Evolutionary conservation across 441 rosid genomes (phyloP).

Genomic region (Eutrema salsugineum): DNA sequence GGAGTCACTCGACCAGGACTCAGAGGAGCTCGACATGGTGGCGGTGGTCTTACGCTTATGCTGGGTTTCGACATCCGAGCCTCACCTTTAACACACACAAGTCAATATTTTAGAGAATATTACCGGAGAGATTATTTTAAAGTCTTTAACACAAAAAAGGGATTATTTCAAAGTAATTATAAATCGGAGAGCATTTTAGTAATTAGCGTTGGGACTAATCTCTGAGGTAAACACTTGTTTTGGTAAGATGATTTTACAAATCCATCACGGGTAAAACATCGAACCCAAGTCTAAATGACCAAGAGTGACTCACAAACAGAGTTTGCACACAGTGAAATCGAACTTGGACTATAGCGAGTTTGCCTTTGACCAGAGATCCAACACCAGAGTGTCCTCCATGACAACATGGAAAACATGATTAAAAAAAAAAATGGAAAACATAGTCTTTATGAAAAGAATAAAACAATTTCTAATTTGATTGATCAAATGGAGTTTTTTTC

Average conservation of each 20-base stretch:
- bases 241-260: too few relatives aligned
- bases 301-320: too few relatives aligned
- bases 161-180: too few relatives aligned
- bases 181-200: background rate
- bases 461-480: background rate
- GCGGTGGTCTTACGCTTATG: background rate
- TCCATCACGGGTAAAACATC: background rate
- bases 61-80: background rate
- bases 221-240: too few relatives aligned
- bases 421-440: background rate
- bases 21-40: conserved; percentile 2
- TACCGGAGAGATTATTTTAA: background rate
- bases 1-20: fast-evolving
- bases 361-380: background rate
- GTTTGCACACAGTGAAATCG: too few relatives aligned
- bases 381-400: background rate
- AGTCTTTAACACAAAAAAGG: too few relatives aligned
- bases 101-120: background rate
- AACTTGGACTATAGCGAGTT: too few relatives aligned
- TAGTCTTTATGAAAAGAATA: background rate
- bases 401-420: too few relatives aligned
- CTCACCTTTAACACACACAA: background rate
- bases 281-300: too few relatives aligned
- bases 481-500: background rate
- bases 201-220: too few relatives aligned